Percentiles rank a stretch among this genome's conserved stretches.
Evolutionary conservation across 1,139 yeast genomes (phyloP).

Genomic region (Zygosaccharomyces pseudobailii): DNA sequence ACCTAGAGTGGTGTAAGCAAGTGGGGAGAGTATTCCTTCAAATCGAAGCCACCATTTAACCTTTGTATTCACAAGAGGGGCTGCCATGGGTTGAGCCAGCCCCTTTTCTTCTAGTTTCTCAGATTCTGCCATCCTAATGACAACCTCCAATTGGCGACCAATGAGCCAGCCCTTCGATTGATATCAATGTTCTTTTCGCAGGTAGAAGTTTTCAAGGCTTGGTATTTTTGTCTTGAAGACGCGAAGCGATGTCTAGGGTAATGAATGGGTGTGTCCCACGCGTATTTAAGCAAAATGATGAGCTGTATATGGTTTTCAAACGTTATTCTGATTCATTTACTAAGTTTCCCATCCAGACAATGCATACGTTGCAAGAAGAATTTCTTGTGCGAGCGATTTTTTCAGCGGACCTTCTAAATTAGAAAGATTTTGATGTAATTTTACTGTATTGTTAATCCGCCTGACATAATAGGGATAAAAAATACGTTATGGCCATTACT

Average conservation of each 20-base stretch:
- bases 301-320: no score
- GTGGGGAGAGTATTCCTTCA: slow-evolving; percentile 24
- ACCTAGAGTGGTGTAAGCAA: slow-evolving; percentile 53
- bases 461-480: no score
- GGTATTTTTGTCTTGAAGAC: not conserved
- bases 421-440: no score
- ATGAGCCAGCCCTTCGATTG: not conserved
- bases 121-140: not conserved
- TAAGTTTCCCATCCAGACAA: no score
- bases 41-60: slow-evolving; percentile 1
- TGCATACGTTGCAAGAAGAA: no score
- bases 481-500: no score
- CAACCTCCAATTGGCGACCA: not conserved
- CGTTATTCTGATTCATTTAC: no score
- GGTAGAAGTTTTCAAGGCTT: not conserved
- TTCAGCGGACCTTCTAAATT: no score
- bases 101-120: not conserved
- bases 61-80: not conserved
- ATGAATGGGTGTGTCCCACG: not conserved
- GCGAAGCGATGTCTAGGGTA: not conserved
- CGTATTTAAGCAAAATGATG: no score
- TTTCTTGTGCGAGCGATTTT: no score
- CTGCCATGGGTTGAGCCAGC: not conserved
- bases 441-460: no score
- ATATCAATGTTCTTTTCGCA: not conserved